Evolutionary conservation across 306 rosid genomes (phyloP), one percentile per base, ranked within the genome.

Genomic region (Calophaca sinica): DNA sequence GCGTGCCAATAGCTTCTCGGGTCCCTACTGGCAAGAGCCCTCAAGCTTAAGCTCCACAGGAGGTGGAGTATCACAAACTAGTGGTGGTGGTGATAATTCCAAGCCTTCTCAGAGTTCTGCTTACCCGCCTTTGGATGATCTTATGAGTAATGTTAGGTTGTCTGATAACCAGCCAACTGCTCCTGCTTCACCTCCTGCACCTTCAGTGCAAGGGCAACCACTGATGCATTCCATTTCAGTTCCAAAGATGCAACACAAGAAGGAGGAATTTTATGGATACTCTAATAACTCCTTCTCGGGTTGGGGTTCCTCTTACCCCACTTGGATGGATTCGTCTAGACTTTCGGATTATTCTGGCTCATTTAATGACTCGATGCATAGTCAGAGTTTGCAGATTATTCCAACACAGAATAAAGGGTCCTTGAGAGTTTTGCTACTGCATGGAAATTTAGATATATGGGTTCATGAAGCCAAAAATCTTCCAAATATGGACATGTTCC

Each of bases 401-500:
- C 93, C 96, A 0, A 36, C 46, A 15, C 89, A 87, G 79, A 50
- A 33, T 51, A 91, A 88, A 87, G 93, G 91, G 71, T 89, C 98
- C 33, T 88, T 87, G 85, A 94, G 80, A 81, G 91, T 84, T 48
- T 82, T 94, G 78, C 98, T 94, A 31, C 77, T 94, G 44, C 97
- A 91, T 85, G 98, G 98, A 74, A 89, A 87, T 85, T 82, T 94
- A 39, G 98, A 94, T 73, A 91, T 94, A 52, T 91, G 93, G 96
- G 90, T 94, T 55, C 38, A 79, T 77, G 88, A 75, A 33, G 98
- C 97, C 1, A 82, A 66, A 49, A 87, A 88, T 76, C 96, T 94
- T 74, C 98, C 97, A 1, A 94, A 94, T 81, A 94, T 94, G 97
- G 97, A 94, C 84, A 88, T 87, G 96, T 94, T 94, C 80, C 97